Evolutionary conservation across 2,329 filamentous ascomycete species (phyloP).

Genomic region (Penicillium griseofulvum): DNA sequence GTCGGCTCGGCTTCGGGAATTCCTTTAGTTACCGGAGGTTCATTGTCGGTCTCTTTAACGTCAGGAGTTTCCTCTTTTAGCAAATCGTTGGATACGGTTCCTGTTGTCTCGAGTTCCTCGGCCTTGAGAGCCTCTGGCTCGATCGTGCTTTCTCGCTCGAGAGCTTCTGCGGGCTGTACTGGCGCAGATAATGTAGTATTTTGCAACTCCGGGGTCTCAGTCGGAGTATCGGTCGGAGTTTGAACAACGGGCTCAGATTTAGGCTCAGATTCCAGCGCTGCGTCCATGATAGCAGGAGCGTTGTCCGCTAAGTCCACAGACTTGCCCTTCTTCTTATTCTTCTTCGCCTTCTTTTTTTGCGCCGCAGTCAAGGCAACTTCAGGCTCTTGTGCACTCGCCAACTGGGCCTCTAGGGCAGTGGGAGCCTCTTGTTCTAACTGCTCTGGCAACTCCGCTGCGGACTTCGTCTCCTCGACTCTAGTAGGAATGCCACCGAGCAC

Average conservation of each 20-base stretch:
- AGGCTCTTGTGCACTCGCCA: background rate
- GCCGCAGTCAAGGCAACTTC: constrained; percentile 14
- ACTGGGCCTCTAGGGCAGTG: background rate
- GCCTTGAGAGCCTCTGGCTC: constrained; percentile 7
- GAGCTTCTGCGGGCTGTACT: background rate
- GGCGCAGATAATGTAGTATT: background rate
- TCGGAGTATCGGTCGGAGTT: background rate
- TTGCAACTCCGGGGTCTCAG: background rate
- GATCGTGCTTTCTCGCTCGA: background rate
- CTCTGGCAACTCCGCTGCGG: background rate
- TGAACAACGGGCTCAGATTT: constrained; percentile 4
- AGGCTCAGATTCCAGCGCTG: constrained; percentile 6
- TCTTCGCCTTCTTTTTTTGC: constrained; percentile 23
- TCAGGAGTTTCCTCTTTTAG: constrained; percentile 18
- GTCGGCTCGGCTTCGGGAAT: constrained; percentile 2
- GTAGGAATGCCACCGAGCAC: background rate
- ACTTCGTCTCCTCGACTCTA: background rate
- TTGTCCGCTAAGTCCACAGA: constrained; percentile 19
- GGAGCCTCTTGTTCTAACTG: background rate
- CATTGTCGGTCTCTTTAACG: constrained; percentile 8
- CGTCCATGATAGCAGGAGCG: constrained; percentile 1
- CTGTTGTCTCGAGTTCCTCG: constrained; percentile 13
- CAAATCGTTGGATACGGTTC: background rate
- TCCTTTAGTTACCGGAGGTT: background rate
- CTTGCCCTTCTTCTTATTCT: constrained; percentile 25